These are phyloP conservation scores for Lodderomyces beijingensis DNA, from an alignment of 1,139 yeast genomes.

Conservation along the genomic window DNA sequence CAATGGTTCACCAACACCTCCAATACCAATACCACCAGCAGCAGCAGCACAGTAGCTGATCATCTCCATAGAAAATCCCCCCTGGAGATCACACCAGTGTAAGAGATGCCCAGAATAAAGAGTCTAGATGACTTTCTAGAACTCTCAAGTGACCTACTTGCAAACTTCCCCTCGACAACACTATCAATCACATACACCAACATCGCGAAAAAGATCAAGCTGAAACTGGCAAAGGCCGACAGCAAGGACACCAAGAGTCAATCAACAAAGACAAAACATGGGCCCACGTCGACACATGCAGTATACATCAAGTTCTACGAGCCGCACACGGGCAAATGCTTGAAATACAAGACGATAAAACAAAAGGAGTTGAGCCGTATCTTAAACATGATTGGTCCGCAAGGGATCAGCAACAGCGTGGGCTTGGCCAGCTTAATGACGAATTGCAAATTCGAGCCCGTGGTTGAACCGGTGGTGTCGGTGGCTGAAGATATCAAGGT, in stretches of 20 bases:
- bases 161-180: conserved; percentile 37
- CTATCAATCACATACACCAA: conserved; percentile 38
- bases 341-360: conserved; percentile 58
- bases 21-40: no score
- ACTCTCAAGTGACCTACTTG: conserved; percentile 28
- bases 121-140: conserved; percentile 34
- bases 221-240: conserved; percentile 14
- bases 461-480: conserved; percentile 16
- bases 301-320: conserved; percentile 70
- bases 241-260: conserved; percentile 2
- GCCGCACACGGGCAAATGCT: conserved; percentile 63
- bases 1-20: no score
- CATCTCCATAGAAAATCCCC: no score
- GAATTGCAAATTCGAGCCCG: conserved; percentile 33
- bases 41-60: no score
- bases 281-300: conserved; percentile 17
- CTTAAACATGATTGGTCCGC: conserved; percentile 81
- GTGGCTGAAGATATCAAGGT: conserved; percentile 8
- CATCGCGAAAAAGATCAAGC: conserved; percentile 16
- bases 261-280: conserved; percentile 7
- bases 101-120: conserved; percentile 13
- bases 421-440: conserved; percentile 43
- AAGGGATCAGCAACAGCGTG: conserved; percentile 49
- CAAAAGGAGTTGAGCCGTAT: conserved; percentile 76
- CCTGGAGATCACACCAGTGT: no score